phyloP scores from a whole-genome alignment of 2,329 filamentous ascomycete species.

The Ciborinia camelliae region DNA sequence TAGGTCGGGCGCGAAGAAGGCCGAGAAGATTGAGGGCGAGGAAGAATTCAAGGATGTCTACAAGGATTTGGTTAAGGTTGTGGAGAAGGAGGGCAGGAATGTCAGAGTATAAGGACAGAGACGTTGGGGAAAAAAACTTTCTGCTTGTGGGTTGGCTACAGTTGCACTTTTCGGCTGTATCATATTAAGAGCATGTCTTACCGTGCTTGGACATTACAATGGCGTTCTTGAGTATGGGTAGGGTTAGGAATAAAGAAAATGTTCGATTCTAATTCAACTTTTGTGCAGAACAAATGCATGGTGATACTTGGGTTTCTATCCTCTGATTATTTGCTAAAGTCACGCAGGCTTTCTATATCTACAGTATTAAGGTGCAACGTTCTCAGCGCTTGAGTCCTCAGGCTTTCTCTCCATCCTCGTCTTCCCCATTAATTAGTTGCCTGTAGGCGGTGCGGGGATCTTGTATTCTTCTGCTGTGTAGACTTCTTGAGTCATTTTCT shows the following conservation, averaged over 20 bases:
- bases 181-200: constrained; percentile 22
- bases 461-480: background rate
- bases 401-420: background rate
- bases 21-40: constrained; percentile 45
- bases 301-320: background rate
- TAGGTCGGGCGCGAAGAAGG: constrained; percentile 41
- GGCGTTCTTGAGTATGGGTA: constrained; percentile 21
- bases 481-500: background rate
- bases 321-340: background rate
- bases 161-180: constrained; percentile 20
- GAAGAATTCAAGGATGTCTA: constrained; percentile 63
- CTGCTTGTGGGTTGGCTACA: constrained; percentile 16
- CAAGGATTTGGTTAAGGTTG: constrained; percentile 61
- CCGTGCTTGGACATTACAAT: constrained; percentile 18
- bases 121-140: background rate
- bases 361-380: background rate
- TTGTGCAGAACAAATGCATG: background rate
- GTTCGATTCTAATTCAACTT: constrained; percentile 12
- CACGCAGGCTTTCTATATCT: background rate
- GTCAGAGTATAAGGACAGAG: constrained; percentile 33
- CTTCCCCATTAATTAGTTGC: background rate
- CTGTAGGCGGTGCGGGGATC: background rate
- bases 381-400: background rate
- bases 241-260: constrained; percentile 18
- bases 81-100: constrained; percentile 61